Evolutionary conservation across 129 eudicot genomes (phyloP), one percentile per base, ranked within the genome.

Genomic region (Oenanthe sinensis): DNA sequence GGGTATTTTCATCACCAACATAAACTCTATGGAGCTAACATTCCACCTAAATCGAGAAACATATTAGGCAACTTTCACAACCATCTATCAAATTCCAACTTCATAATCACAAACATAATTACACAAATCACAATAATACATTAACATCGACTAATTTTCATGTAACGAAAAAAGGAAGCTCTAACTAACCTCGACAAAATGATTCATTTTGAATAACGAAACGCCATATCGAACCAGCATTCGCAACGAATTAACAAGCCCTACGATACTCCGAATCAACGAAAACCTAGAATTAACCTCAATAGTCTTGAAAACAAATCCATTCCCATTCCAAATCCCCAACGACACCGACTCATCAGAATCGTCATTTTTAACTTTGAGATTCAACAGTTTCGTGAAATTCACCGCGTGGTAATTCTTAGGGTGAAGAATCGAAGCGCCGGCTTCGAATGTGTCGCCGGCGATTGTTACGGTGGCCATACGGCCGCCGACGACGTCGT

Each of bases 401-500:
- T 87, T 87, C 87, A 86, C 67, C 49, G 90, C 92, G 82, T 94
- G 92, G 79, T 89, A 91, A 82, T 94, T 94, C 78, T 88, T 89
- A 0, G 98, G 98, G 74, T 94, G 98, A 33, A 94, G 89, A 82
- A 94, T 91, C 0, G 98, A 90, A 0, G 92, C 98, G 33, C 98
- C 98, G 74, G 98, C 97, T 75, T 94, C 98, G 82, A 94, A 91
- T 1, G 93, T 91, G 22, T 94, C 81, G 44, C 92, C 93, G 85
- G 84, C 84, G 71, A 94, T 63, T 36, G 90, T 77, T 74, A 94
- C 94, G 10, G 98, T 90, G 46, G 98, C 96, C 98, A 91, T 91
- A 37, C 98, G 97, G 75, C 98, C 98, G 19, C 98, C 98, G 77
- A 90, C 91, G 84, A 85, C 65, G 79, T 48, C 77, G 74, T 88